These are phyloP conservation scores for Fusarium dlaminii DNA, from an alignment of 2,329 filamentous ascomycete species.

Conservation along the genomic window DNA sequence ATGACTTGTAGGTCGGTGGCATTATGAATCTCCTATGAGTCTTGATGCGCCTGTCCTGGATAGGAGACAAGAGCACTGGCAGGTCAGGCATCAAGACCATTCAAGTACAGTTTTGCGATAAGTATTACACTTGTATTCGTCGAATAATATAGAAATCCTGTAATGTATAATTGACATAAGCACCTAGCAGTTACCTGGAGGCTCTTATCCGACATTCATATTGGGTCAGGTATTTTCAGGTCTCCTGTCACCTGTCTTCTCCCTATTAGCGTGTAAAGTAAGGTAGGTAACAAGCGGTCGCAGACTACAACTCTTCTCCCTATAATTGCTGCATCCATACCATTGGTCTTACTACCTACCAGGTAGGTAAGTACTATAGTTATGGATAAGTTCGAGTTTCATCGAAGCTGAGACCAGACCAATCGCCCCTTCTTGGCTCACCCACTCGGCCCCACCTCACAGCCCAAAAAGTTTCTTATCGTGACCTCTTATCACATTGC, in stretches of 20 bases:
- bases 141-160: background rate
- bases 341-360: background rate
- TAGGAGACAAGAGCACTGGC: background rate
- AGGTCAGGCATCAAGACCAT: background rate
- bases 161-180: background rate
- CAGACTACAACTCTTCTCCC: background rate
- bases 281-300: background rate
- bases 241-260: background rate
- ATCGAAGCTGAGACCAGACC: background rate
- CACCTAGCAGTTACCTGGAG: background rate
- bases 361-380: no score
- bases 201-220: background rate
- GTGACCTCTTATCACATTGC: constrained; percentile 14
- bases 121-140: background rate
- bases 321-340: background rate
- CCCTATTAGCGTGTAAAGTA: background rate
- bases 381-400: background rate
- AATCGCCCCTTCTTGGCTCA: background rate
- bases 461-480: constrained; percentile 7
- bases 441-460: constrained; percentile 12
- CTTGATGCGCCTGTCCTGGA: background rate
- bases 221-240: background rate
- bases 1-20: background rate
- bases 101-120: background rate
- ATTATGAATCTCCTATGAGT: background rate